phyloP scores from a whole-genome alignment of 495 filamentous ascomycete genomes.

The Peziza echinospora region DNA sequence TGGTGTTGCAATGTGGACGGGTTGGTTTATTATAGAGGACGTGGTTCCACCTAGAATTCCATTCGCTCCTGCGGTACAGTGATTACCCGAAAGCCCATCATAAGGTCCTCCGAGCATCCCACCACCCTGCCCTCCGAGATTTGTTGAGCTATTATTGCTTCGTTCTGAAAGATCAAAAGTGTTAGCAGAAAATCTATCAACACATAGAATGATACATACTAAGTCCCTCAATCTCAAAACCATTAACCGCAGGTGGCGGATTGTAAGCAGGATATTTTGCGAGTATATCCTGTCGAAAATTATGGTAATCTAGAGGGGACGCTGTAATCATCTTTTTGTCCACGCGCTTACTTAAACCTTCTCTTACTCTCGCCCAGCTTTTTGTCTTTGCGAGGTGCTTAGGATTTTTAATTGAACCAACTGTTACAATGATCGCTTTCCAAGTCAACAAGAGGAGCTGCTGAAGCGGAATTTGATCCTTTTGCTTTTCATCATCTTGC shows the following conservation, averaged over 20 bases:
- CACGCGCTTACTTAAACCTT: conserved; percentile 17
- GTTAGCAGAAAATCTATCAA: too few relatives aligned
- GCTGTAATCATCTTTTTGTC: conserved; percentile 52
- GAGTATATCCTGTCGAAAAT: conserved; percentile 92
- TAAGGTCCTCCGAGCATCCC: conserved; percentile 12
- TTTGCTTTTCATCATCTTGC: conserved; percentile 36
- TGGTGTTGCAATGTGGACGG: conserved; percentile 92
- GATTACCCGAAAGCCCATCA: conserved; percentile 4
- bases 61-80: background rate
- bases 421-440: conserved; percentile 71
- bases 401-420: conserved; percentile 40
- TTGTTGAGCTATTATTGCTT: conserved; percentile 10
- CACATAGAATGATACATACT: background rate
- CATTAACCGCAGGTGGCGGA: conserved; percentile 66
- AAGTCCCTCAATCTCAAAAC: background rate
- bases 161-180: too few relatives aligned
- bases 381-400: conserved; percentile 51
- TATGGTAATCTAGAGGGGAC: conserved; percentile 85
- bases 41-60: conserved; percentile 18
- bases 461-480: conserved; percentile 11
- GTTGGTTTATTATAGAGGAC: conserved; percentile 78
- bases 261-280: conserved; percentile 96
- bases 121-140: conserved; percentile 6
- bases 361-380: conserved; percentile 31
- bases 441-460: conserved; percentile 60